Conservation (phyloP, 1,139 yeast species). For the Meyerozyma athensensis region DNA sequence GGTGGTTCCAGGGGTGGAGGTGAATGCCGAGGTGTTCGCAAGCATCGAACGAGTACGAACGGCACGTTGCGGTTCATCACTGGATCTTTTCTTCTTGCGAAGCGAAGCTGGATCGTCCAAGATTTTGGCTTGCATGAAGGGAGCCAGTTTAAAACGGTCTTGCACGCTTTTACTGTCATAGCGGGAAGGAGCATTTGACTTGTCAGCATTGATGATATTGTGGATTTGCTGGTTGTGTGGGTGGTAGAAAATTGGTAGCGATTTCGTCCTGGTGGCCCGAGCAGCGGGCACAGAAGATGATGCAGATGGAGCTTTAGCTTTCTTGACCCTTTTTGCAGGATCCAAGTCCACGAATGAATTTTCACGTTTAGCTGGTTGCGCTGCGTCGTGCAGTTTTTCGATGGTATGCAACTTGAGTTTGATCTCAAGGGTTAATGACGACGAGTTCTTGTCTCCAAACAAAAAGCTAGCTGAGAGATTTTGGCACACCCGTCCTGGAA, state of each 20-base stretch:
- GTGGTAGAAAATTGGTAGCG: conserved; percentile 52
- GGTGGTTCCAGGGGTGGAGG: background rate
- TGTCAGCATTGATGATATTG: conserved; percentile 41
- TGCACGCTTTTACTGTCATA: conserved; percentile 41
- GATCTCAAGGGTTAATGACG: conserved; percentile 61
- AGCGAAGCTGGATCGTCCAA: conserved; percentile 32
- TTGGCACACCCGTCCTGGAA: conserved; percentile 71
- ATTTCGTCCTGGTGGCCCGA: conserved; percentile 63
- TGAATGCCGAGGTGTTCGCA: conserved; percentile 5
- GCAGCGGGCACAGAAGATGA: conserved; percentile 29
- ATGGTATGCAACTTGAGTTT: conserved; percentile 53
- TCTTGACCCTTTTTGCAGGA: conserved; percentile 2
- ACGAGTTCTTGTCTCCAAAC: conserved; percentile 40
- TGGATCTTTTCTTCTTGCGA: conserved; percentile 30
- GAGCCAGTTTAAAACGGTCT: conserved; percentile 46
- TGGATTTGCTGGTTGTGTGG: conserved; percentile 38
- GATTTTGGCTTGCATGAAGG: conserved; percentile 39
- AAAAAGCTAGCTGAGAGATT: conserved; percentile 52
- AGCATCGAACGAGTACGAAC: conserved; percentile 42
- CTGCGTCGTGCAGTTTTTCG: conserved; percentile 13
- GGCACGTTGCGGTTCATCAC: conserved; percentile 38
- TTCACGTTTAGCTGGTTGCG: conserved; percentile 4
- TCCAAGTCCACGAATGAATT: background rate
- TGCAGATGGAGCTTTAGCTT: conserved; percentile 5
- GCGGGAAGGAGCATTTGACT: conserved; percentile 33